phyloP scores from a whole-genome alignment of 495 filamentous ascomycete species.

The Melanomma pulvis-pyrius region DNA sequence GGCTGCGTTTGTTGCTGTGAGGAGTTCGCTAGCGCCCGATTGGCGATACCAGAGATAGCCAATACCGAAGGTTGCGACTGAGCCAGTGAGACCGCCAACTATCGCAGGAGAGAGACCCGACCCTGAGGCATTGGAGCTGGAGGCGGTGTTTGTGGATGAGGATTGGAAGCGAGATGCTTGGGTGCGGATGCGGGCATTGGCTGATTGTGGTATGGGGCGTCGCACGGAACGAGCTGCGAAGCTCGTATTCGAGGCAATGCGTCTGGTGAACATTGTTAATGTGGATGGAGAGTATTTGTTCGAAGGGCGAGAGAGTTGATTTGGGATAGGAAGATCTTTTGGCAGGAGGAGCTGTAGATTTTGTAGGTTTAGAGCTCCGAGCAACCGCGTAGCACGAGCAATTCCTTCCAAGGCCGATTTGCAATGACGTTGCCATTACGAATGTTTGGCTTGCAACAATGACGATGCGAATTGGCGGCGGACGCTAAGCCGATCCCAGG shows the following conservation, averaged over 20 bases:
- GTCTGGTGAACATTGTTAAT: slow-evolving; percentile 17
- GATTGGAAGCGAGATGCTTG: slow-evolving; percentile 25
- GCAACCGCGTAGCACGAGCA: background rate
- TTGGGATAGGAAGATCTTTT: background rate
- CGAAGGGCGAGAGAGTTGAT: background rate
- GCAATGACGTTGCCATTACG: background rate
- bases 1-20: slow-evolving; percentile 54
- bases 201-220: slow-evolving; percentile 9
- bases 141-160: slow-evolving; percentile 10
- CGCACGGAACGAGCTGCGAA: slow-evolving; percentile 16
- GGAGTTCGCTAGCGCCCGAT: slow-evolving; percentile 60
- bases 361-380: background rate
- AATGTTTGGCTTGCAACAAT: background rate
- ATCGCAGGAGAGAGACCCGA: slow-evolving; percentile 33
- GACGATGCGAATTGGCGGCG: background rate
- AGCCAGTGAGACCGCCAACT: slow-evolving; percentile 54
- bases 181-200: slow-evolving; percentile 14
- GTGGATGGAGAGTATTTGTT: background rate
- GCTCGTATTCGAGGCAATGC: slow-evolving; percentile 28
- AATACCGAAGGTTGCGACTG: slow-evolving; percentile 53
- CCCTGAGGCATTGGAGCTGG: slow-evolving; percentile 6
- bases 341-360: background rate
- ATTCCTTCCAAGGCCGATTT: background rate
- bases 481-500: background rate
- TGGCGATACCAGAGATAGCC: slow-evolving; percentile 59